Evolutionary conservation across 345 rosid genomes (phyloP), one percentile per base, ranked within the genome.

Genomic region (Durio zibethinus): DNA sequence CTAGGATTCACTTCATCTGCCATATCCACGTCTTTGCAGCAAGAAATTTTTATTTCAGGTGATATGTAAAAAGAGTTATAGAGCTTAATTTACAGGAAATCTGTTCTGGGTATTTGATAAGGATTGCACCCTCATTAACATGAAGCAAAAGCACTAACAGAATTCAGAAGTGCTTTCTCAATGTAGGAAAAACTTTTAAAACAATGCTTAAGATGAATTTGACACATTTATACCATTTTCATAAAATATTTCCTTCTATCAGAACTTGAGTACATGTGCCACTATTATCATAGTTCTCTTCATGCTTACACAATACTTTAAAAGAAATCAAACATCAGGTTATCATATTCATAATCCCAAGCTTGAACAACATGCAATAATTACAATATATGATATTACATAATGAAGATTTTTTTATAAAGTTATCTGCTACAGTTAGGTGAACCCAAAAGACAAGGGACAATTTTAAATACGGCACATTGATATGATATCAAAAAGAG

Each of bases 401-500:
- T 33, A 20, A 31, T 50, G 9, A 45, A 10, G 18, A 52, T 72
- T 52, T 20, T 10, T 52, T 52, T 27, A 29, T 18, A 71, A 14
- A 61, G 43, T 7, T 47, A 45, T 72, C 31, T 33, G 20, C 18
- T 11, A 20, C 75, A 38, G 76, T 12, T 54, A 3, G 64, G 21
- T 50, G 73, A 71, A 72, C n/a, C 63, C 14, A 53, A 14, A 72
- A 52, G 47, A 52, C 47, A 54, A 35, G n/a, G n/a, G n/a, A n/a
- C n/a, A n/a, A n/a, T n/a, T n/a, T n/a, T n/a, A n/a, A n/a, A n/a
- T n/a, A n/a, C n/a, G n/a, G n/a, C n/a, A n/a, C n/a, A n/a, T n/a
- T n/a, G n/a, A n/a, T n/a, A n/a, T n/a, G n/a, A n/a, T n/a, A n/a
- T n/a, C n/a, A n/a, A n/a, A n/a, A n/a, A n/a, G n/a, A n/a, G n/a